phyloP scores from a whole-genome alignment of 1,284 basidiomycete species.

The Porodaedalea pini region DNA sequence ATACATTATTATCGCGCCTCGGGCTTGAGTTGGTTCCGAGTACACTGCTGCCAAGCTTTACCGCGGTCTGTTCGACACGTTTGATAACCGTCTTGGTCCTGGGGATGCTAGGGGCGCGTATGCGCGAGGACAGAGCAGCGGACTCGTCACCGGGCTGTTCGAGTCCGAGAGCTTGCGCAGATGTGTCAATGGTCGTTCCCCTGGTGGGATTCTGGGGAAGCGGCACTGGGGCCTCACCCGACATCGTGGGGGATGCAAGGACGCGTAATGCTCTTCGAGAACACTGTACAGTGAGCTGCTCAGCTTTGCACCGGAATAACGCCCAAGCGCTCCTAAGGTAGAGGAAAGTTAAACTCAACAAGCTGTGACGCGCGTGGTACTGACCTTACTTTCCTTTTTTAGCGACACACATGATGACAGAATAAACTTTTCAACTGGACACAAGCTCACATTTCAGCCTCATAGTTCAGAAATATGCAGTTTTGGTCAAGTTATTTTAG shows the following conservation, averaged over 20 bases:
- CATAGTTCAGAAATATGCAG: no score
- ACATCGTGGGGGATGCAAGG: conserved; percentile 14
- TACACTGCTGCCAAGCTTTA: conserved; percentile 52
- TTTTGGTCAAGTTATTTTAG: no score
- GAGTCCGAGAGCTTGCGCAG: conserved; percentile 24
- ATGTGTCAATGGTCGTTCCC: conserved; percentile 29
- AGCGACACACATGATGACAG: no score
- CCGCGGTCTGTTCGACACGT: conserved; percentile 50
- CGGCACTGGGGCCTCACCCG: conserved; percentile 20
- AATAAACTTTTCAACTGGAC: no score
- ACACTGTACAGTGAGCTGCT: neutral
- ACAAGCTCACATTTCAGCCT: no score
- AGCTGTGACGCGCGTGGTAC: no score
- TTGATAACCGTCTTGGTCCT: conserved; percentile 27
- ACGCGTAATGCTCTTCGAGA: neutral
- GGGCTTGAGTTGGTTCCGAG: neutral
- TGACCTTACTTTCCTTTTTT: no score
- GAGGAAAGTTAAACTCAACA: no score
- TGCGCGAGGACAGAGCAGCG: neutral
- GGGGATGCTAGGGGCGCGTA: conserved; percentile 3
- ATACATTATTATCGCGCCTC: conserved; percentile 30
- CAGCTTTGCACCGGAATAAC: neutral
- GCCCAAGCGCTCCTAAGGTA: no score
- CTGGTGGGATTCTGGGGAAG: conserved; percentile 26
- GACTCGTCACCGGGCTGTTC: neutral